Base-by-base conservation (phyloP, 1,284 basidiomycete genomes). In the Coriolopsis trogii region DNA sequence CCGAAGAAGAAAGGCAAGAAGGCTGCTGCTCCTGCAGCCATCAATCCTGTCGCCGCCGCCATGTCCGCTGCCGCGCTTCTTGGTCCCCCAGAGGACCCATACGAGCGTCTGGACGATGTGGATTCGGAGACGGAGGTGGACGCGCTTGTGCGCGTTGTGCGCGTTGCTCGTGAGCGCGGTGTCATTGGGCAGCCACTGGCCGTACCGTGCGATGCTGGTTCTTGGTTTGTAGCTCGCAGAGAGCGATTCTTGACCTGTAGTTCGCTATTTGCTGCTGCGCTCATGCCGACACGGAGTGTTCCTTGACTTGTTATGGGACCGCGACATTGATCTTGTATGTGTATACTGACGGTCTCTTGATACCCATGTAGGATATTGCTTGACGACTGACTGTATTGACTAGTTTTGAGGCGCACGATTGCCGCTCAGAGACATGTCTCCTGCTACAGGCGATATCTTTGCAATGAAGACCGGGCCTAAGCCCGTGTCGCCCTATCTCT, bases 91-190 rank as follows among this genome's bases (percentile, higher is more conserved):
- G 83, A 82, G 28, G 85, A 85, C 43, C 73, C 75, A n/a, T 79
- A 79, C 40, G 88, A 89, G 66, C 89, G 90, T 56, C 72, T 89
- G 51, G 89, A 91, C 51, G 89, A 91, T 49, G 61, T 92, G 45
- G 89, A 92, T 66, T 91, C 89, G 3, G 88, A 91, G 62, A 83
- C 81, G 18, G 92, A 87, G 63, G 67, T 85, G 26, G 83, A 84
- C 25, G 72, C 77, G 9, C 72, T 87, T 55, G 73, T 81, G 24
- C 76, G 73, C 46, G 73, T 79, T 3, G 76, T 86, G 12, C 75
- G 81, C 28, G 67, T 73, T 3, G 83, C 86, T 0, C 78, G 78
- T 44, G 76, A 80, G 21, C 78, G 74, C 52, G 85, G 78, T 10
- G 53, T 77, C 30, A 67, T 75, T 26, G 77, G 77, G 7, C 64